Evolutionary conservation across 257 asterid genomes (phyloP).

Genomic region (Pogostemon cablin): DNA sequence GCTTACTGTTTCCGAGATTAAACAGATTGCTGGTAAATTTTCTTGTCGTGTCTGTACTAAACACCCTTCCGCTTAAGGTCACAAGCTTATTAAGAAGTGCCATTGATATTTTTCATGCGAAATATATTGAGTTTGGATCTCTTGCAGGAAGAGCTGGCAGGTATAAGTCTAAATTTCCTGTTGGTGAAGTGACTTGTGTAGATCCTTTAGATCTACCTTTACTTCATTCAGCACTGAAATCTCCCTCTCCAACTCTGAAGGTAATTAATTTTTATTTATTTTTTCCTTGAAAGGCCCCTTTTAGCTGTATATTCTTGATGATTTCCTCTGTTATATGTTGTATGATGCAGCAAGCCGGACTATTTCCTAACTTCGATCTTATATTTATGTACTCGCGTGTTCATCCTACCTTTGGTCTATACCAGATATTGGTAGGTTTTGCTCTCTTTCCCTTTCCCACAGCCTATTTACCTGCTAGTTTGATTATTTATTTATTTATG

Average conservation of each 20-base stretch:
- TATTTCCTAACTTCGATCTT: conserved; percentile 85
- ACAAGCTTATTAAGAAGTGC: conserved; percentile 2
- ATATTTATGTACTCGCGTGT: conserved; percentile 72
- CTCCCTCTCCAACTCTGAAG: conserved; percentile 86
- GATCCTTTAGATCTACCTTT: conserved; percentile 66
- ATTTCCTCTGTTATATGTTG: conserved; percentile 26
- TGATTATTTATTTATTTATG: background rate
- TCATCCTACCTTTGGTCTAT: conserved; percentile 66
- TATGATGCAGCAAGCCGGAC: conserved; percentile 84
- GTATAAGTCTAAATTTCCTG: conserved; percentile 78
- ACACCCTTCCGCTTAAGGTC: background rate
- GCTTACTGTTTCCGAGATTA: conserved; percentile 85
- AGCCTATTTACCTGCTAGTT: background rate
- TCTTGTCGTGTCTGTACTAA: background rate
- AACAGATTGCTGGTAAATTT: conserved; percentile 89
- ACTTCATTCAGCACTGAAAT: conserved; percentile 69
- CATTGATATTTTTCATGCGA: background rate
- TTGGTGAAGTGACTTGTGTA: conserved; percentile 90
- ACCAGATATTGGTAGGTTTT: conserved; percentile 72
- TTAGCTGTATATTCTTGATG: conserved; percentile 24
- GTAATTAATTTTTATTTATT: conserved; percentile 40
- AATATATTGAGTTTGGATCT: conserved; percentile 14
- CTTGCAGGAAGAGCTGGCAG: conserved; percentile 98
- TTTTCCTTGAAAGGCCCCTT: background rate
- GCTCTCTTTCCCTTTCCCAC: conserved; percentile 22